These are phyloP conservation scores for Penicillium sp. DNA, from an alignment of 2,329 filamentous ascomycete genomes.

Conservation along the genomic window DNA sequence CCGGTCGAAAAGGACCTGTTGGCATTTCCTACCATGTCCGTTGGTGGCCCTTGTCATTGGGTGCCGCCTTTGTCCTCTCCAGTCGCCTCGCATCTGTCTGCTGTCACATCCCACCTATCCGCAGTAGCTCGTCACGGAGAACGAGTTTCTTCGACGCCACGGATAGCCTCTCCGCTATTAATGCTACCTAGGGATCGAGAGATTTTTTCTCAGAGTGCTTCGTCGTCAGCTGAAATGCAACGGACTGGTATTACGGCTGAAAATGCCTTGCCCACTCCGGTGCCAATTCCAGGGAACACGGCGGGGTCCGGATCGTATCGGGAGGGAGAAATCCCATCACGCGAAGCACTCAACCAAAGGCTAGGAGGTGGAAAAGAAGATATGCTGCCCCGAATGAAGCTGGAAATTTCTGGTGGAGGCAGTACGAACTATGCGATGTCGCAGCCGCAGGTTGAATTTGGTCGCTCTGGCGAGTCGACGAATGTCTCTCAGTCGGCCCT, in stretches of 20 bases:
- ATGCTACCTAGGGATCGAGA: slow-evolving; percentile 33
- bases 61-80: slow-evolving; percentile 41
- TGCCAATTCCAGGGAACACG: slow-evolving; percentile 15
- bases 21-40: slow-evolving; percentile 41
- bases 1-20: slow-evolving; percentile 12
- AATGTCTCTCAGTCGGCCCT: slow-evolving; percentile 22
- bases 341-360: slow-evolving; percentile 23
- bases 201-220: slow-evolving; percentile 20
- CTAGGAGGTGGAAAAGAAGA: slow-evolving; percentile 27
- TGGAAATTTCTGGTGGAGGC: slow-evolving; percentile 35
- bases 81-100: slow-evolving; percentile 38
- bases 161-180: slow-evolving; percentile 30
- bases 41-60: slow-evolving; percentile 46
- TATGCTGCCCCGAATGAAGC: slow-evolving; percentile 33
- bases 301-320: slow-evolving; percentile 25
- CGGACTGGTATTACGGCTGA: slow-evolving; percentile 36
- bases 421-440: slow-evolving; percentile 26
- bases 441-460: slow-evolving; percentile 26
- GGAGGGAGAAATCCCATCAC: slow-evolving; percentile 30
- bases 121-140: slow-evolving; percentile 36
- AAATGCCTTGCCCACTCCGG: slow-evolving; percentile 34
- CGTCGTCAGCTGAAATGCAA: slow-evolving; percentile 35
- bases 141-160: slow-evolving; percentile 30
- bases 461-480: slow-evolving; percentile 21
- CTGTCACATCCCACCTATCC: slow-evolving; percentile 39